Conservation (phyloP, 352 stramenopile genomes). For the Pythium sukuiense region DNA sequence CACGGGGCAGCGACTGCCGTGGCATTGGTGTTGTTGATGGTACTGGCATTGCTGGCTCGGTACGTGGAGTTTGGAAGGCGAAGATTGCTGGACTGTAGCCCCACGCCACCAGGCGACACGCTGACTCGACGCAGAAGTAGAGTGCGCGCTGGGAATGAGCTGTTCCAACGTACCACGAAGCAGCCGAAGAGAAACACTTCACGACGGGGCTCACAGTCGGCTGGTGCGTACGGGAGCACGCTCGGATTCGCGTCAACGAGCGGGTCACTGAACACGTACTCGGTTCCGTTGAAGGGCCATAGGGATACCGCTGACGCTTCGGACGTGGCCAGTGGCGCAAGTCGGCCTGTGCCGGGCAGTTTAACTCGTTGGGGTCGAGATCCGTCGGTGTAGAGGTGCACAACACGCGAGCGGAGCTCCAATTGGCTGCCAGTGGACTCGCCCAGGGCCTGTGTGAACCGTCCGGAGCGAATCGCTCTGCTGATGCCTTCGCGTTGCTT, state of each 20-base stretch:
- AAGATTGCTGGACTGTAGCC: slow-evolving; percentile 5
- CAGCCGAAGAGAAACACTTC: slow-evolving; percentile 10
- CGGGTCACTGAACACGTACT: slow-evolving; percentile 10
- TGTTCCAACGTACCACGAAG: slow-evolving; percentile 14
- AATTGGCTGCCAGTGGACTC: slow-evolving; percentile 1
- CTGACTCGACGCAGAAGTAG: slow-evolving; percentile 11
- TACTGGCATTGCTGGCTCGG: background rate
- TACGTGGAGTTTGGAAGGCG: background rate
- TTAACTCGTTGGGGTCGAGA: background rate
- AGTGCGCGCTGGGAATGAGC: background rate
- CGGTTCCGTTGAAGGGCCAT: background rate
- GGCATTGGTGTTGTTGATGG: background rate
- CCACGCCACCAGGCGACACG: slow-evolving; percentile 3
- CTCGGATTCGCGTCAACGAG: slow-evolving; percentile 6
- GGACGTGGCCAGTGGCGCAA: background rate
- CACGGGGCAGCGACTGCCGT: slow-evolving; percentile 3
- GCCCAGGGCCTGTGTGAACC: slow-evolving; percentile 11
- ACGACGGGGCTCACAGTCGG: background rate
- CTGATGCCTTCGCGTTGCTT: slow-evolving; percentile 23
- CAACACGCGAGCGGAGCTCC: background rate
- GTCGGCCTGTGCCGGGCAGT: slow-evolving; percentile 20
- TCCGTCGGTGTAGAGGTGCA: slow-evolving; percentile 17
- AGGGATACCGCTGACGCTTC: too few species aligned
- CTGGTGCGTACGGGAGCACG: slow-evolving; percentile 1
- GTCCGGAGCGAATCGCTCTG: slow-evolving; percentile 6